Evolutionary conservation across 2,329 filamentous ascomycete genomes (phyloP).

Genomic region (Calonectria pseudoturangicola): DNA sequence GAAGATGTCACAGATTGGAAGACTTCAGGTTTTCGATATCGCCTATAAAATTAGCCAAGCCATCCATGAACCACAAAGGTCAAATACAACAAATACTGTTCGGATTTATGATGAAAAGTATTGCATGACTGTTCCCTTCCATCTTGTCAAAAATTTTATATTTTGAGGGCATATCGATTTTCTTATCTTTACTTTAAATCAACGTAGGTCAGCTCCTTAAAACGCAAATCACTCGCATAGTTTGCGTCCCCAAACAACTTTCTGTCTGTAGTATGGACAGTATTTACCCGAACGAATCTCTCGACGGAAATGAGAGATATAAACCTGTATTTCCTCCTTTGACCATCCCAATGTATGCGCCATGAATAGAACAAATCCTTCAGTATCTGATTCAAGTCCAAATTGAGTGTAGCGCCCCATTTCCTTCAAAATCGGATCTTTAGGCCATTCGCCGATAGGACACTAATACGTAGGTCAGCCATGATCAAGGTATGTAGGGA

Average conservation of each 20-base stretch:
- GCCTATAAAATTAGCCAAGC: conserved; percentile 59
- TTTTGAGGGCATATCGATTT: too few species aligned
- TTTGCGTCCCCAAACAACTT: conserved; percentile 36
- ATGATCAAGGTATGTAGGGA: too few species aligned
- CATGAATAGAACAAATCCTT: conserved; percentile 36
- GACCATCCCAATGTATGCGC: conserved; percentile 32
- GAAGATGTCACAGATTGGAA: conserved; percentile 79
- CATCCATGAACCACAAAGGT: too few species aligned
- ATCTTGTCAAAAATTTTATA: too few species aligned
- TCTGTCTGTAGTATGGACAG: conserved; percentile 26
- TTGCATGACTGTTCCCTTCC: too few species aligned
- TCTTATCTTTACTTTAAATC: background rate
- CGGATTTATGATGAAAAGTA: too few species aligned
- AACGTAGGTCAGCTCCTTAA: too few species aligned
- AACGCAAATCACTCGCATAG: background rate
- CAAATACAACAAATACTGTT: too few species aligned
- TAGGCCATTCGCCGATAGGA: background rate
- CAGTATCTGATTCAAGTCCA: conserved; percentile 32
- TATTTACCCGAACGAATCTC: conserved; percentile 33
- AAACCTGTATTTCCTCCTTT: conserved; percentile 35
- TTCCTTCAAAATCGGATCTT: conserved; percentile 8
- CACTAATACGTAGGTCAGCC: background rate
- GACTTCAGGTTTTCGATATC: conserved; percentile 75
- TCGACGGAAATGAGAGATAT: conserved; percentile 34
- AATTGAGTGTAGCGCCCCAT: conserved; percentile 36